Conservation (phyloP, 495 filamentous ascomycete species). For the Lasiosphaeriaceae sp. region DNA sequence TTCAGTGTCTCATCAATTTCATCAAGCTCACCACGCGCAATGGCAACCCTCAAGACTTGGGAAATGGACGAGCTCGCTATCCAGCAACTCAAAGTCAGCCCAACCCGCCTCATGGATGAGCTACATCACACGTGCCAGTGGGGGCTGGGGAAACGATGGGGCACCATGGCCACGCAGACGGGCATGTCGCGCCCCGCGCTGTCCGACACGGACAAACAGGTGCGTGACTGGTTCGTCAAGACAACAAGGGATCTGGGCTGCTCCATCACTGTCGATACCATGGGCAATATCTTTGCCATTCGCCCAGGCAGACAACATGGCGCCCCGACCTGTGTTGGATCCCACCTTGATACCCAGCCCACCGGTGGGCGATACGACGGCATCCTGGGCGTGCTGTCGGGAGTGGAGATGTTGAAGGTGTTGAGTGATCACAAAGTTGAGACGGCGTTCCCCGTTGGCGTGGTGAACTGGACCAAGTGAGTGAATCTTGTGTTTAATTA, state of each 20-base stretch:
- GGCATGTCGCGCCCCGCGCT: conserved; percentile 56
- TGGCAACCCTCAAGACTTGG: neutral
- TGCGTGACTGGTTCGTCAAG: conserved; percentile 71
- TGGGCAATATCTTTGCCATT: conserved; percentile 73
- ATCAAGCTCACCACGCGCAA: too few species aligned
- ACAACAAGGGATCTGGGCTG: conserved; percentile 63
- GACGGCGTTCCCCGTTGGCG: conserved; percentile 66
- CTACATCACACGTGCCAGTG: conserved; percentile 65
- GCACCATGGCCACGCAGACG: conserved; percentile 35
- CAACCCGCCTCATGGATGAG: conserved; percentile 55
- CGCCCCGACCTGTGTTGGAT: conserved; percentile 62
- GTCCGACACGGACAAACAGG: conserved; percentile 65
- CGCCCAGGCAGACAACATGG: conserved; percentile 47
- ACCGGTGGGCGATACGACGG: conserved; percentile 74
- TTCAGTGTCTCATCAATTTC: too few species aligned
- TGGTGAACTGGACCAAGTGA: conserved; percentile 78
- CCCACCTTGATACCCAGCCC: conserved; percentile 76
- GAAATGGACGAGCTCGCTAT: neutral
- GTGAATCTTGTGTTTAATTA: conserved; percentile 13
- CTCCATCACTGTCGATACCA: conserved; percentile 38
- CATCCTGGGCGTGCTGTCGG: conserved; percentile 69
- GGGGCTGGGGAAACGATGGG: conserved; percentile 12
- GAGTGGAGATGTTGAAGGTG: conserved; percentile 64
- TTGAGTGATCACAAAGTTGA: conserved; percentile 66
- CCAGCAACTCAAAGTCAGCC: conserved; percentile 48